Percentiles rank a stretch among this genome's conserved stretches.
phyloP scores from a whole-genome alignment of 2,329 filamentous ascomycete species.

The Penicillium frequentans region DNA sequence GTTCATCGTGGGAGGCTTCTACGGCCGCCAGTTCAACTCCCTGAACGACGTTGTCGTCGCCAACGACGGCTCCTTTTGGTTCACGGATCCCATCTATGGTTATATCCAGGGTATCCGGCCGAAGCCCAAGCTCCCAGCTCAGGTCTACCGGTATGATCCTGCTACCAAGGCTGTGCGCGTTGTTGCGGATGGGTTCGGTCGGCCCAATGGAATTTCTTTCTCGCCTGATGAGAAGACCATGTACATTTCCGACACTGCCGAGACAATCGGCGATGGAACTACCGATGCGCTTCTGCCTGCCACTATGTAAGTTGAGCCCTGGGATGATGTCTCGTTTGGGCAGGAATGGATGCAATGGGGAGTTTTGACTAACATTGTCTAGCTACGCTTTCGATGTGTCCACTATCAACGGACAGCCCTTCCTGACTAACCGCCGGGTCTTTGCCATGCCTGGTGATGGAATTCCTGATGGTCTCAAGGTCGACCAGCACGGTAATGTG shows the following conservation, averaged over 20 bases:
- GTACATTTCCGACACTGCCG: constrained; percentile 45
- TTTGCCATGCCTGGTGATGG: constrained; percentile 54
- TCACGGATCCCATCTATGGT: constrained; percentile 42
- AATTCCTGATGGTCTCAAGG: constrained; percentile 50
- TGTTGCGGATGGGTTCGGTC: constrained; percentile 39
- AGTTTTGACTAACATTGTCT: background rate
- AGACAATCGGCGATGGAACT: constrained; percentile 23
- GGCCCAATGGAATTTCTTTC: constrained; percentile 46
- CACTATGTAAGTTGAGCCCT: constrained; percentile 28
- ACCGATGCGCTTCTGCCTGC: constrained; percentile 18
- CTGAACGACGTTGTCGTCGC: constrained; percentile 42
- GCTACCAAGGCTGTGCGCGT: constrained; percentile 36
- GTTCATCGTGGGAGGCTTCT: constrained; percentile 33
- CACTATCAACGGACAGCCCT: constrained; percentile 36
- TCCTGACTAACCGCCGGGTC: constrained; percentile 51
- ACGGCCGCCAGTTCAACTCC: constrained; percentile 30
- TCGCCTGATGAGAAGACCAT: constrained; percentile 38
- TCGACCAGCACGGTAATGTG: constrained; percentile 56
- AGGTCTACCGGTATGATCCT: constrained; percentile 44
- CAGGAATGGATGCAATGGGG: background rate
- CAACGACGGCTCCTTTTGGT: constrained; percentile 38
- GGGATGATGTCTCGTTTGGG: background rate
- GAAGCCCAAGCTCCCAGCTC: constrained; percentile 33
- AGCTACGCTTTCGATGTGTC: constrained; percentile 53
- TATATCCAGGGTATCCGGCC: constrained; percentile 36